Base-by-base conservation (phyloP, 805 yeast species). In the Candida hispaniensis region DNA sequence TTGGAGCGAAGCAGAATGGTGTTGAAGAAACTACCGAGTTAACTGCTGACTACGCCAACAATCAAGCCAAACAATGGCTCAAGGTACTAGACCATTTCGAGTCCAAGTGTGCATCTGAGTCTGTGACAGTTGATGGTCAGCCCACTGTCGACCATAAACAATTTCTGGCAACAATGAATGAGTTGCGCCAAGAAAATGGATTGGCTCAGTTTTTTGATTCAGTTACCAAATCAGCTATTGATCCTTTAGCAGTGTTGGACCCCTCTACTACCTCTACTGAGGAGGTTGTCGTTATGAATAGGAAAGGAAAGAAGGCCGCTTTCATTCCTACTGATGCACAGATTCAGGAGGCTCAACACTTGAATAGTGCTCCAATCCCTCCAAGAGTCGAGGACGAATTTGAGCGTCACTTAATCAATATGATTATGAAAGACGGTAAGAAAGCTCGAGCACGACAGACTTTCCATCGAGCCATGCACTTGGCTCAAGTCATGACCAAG, bases 371-470 rank as follows among this genome's bases (percentile, higher is more conserved):
- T 41, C 68, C 71, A 8, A 59, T 82, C 18, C 93, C 94, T 16
- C 50, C 61, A 16, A 63, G 66, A 44, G 59, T 61, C 27, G 91
- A 83, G 47, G 28, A 28, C 22, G 78, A 80, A n/a, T 70, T 75
- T 13, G 63, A 86, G 30, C 75, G 75, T 32, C 76, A 79, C 47
- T 71, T 91, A 50, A 76, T 81, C 38, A 85, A 85, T 53, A 66
- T 85, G 61, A 74, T 91, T 42, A 91, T 91, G 97, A 74, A 81
- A 52, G 76, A 82, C 52, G 98, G 98, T 26, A 75, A 76, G 56
- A 91, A 86, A 56, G 71, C 80, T 38, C 61, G 66, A 32, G 96
- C 97, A 0, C 77, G 76, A 52, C 76, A 69, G 47, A 65, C 68
- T 30, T 64, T 91, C 39, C 69, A 77, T 35, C 69, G 77, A 51